Evolutionary conservation across 129 eudicot species (phyloP).

Genomic region (Rutidosis leptorrhynchoides): DNA sequence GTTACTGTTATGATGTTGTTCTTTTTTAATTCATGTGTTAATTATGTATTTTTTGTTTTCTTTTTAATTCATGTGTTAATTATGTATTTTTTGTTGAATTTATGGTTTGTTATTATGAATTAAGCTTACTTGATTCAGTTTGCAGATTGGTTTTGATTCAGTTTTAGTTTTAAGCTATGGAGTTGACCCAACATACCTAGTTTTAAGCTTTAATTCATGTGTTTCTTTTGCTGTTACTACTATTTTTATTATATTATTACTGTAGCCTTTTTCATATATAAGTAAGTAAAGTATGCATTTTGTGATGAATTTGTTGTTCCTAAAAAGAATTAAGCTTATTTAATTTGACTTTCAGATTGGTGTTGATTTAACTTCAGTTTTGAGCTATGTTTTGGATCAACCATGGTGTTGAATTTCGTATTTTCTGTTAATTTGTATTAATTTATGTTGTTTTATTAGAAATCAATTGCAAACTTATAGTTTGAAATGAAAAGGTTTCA

Average conservation of each 20-base stretch:
- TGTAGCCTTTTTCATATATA: not conserved
- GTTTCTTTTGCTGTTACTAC: not conserved
- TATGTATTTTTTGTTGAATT: not conserved
- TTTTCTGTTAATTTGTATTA: not conserved
- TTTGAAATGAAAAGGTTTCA: not conserved
- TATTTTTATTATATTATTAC: not conserved
- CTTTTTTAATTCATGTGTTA: not conserved
- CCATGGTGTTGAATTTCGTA: not conserved
- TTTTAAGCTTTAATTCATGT: not conserved
- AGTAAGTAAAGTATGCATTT: not conserved
- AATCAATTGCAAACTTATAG: not conserved
- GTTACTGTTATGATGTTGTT: not conserved
- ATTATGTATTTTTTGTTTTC: not conserved
- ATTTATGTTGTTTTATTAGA: not conserved
- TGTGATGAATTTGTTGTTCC: slow-evolving; percentile 3
- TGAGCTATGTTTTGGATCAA: slow-evolving; percentile 10
- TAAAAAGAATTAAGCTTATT: not conserved
- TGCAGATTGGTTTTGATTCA: not conserved
- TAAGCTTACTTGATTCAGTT: not conserved
- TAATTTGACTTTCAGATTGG: slow-evolving; percentile 12
- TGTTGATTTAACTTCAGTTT: not conserved
- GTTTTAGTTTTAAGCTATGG: not conserved
- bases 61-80: not conserved
- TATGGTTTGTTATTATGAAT: not conserved
- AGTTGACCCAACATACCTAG: slow-evolving; percentile 5